Percentiles rank a stretch among this genome's conserved stretches.
These are phyloP conservation scores for Mycena haematopus DNA, from an alignment of 768 basidiomycete genomes.

Conservation along the genomic window DNA sequence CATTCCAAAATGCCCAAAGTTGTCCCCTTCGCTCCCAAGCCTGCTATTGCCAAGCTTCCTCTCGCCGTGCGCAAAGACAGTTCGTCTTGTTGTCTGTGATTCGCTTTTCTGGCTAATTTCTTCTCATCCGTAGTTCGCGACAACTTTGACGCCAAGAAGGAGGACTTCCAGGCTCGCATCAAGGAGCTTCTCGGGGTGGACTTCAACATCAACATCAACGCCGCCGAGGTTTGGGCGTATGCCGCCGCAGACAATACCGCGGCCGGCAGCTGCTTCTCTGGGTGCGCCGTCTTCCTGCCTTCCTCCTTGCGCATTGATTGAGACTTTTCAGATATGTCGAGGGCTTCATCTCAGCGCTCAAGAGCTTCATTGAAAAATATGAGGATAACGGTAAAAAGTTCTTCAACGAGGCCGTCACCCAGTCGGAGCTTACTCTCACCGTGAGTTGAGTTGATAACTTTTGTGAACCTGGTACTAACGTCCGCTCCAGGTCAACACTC, in stretches of 20 bases:
- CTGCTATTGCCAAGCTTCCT: background rate
- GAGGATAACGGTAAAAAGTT: conserved; percentile 44
- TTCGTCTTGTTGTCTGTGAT: background rate
- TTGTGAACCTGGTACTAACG: background rate
- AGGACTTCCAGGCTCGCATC: conserved; percentile 40
- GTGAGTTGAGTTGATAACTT: conserved; percentile 24
- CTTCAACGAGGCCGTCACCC: conserved; percentile 46
- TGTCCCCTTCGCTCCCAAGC: background rate
- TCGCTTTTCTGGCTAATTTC: background rate
- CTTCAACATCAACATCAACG: conserved; percentile 43
- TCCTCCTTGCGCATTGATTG: background rate
- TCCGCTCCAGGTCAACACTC: conserved; percentile 9
- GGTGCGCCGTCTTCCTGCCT: conserved; percentile 30
- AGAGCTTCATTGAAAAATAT: conserved; percentile 38
- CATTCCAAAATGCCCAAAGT: conserved; percentile 1
- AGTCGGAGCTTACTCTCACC: conserved; percentile 40
- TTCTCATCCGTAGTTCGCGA: conserved; percentile 42
- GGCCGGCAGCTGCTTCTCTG: conserved; percentile 35
- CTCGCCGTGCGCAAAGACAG: conserved; percentile 10
- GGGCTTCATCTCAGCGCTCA: conserved; percentile 41
- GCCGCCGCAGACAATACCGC: conserved; percentile 32
- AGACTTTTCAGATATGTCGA: conserved; percentile 41
- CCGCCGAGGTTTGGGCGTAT: conserved; percentile 47
- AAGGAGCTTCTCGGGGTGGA: conserved; percentile 37
- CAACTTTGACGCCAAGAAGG: conserved; percentile 44